Evolutionary conservation across 2,329 filamentous ascomycete genomes (phyloP).

Genomic region (Pyricularia sp.): DNA sequence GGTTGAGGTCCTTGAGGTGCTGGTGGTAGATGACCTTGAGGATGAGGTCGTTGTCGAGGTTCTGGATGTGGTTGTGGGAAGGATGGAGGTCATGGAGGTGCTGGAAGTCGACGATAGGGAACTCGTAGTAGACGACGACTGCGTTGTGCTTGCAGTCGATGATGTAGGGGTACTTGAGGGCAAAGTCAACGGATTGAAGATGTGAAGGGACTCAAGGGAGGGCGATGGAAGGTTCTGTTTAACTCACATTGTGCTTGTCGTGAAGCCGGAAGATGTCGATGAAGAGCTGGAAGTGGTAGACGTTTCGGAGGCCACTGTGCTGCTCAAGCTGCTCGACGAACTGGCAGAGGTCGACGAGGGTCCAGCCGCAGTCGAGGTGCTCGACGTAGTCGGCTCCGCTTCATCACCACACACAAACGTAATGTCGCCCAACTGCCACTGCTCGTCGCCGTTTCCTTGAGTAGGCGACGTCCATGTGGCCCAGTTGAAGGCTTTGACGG

Average conservation of each 20-base stretch:
- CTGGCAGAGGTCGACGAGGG: not conserved
- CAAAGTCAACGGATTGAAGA: not conserved
- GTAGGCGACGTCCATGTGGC: not conserved
- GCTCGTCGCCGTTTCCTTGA: not conserved
- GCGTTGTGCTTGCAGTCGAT: not conserved
- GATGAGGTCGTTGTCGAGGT: not conserved
- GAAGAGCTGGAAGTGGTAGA: not conserved
- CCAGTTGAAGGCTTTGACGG: not conserved
- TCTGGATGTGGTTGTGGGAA: not conserved
- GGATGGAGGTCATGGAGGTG: not conserved
- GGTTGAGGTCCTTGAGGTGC: not conserved
- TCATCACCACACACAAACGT: not conserved
- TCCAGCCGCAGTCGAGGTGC: not conserved
- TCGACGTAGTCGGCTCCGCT: not conserved
- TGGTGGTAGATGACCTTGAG: not conserved
- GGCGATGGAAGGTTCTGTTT: not conserved
- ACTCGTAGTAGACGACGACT: not conserved
- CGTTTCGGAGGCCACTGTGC: not conserved
- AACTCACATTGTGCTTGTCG: not conserved
- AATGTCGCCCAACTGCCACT: not conserved
- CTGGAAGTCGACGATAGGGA: not conserved
- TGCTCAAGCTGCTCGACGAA: not conserved
- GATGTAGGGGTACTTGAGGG: not conserved
- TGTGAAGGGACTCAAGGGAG: not conserved
- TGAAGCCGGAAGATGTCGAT: not conserved